Conservation (phyloP, 2,329 filamentous ascomycete species). For the Phoma sp. region DNA sequence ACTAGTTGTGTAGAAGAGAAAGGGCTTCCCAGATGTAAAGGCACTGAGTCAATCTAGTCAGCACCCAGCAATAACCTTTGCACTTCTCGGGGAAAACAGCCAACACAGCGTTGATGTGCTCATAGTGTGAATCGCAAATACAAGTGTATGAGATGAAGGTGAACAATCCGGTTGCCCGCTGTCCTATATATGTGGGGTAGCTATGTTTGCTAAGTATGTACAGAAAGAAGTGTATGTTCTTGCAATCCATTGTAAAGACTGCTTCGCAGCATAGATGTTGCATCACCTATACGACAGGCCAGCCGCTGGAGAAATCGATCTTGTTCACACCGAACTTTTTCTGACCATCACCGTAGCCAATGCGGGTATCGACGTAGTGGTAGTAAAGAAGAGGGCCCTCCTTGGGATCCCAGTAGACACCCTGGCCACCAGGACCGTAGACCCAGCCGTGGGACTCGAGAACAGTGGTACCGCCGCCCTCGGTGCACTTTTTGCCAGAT, state of each 20-base stretch:
- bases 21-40: not conserved
- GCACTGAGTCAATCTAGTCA: not conserved
- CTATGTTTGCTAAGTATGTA: constrained; percentile 2
- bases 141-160: not conserved
- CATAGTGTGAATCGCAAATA: not conserved
- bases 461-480: constrained; percentile 67
- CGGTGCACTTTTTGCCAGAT: constrained; percentile 60
- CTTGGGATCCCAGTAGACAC: constrained; percentile 60
- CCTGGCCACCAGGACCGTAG: constrained; percentile 72
- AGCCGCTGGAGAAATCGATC: constrained; percentile 58
- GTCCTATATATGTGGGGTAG: constrained; percentile 2
- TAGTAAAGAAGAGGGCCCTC: constrained; percentile 67
- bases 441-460: constrained; percentile 66
- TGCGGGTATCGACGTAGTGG: constrained; percentile 65
- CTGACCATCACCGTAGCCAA: constrained; percentile 60
- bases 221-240: not conserved
- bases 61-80: not conserved
- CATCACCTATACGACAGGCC: constrained; percentile 53
- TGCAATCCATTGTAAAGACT: constrained; percentile 1
- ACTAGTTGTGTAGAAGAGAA: not conserved
- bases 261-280: not conserved
- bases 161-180: not conserved
- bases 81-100: not conserved
- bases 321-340: constrained; percentile 63
- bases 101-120: not conserved